phyloP scores from a whole-genome alignment of 768 basidiomycete species.

The Leccinum imitatum region DNA sequence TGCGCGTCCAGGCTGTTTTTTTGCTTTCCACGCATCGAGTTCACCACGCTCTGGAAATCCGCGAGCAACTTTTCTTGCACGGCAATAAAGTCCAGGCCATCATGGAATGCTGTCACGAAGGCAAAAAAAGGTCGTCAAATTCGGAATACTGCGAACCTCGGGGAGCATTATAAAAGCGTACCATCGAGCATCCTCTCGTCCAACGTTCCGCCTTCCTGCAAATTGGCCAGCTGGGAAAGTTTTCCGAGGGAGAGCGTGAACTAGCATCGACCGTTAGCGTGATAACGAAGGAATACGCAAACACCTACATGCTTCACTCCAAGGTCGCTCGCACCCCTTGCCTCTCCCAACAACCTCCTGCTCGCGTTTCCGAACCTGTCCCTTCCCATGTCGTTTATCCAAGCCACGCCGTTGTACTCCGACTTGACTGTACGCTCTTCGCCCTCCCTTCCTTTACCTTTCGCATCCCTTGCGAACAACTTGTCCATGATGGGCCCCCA shows the following conservation, averaged over 20 bases:
- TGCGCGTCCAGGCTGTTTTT: constrained; percentile 65
- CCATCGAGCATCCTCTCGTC: constrained; percentile 60
- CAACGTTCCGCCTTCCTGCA: constrained; percentile 42
- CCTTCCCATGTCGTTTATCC: constrained; percentile 85
- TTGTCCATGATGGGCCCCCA: constrained; percentile 65
- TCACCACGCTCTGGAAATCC: constrained; percentile 58
- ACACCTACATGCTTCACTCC: constrained; percentile 73
- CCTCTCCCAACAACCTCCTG: constrained; percentile 59
- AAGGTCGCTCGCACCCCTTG: constrained; percentile 54
- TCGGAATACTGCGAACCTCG: neutral
- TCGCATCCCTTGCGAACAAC: constrained; percentile 49
- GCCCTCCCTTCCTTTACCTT: constrained; percentile 27
- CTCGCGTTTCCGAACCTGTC: constrained; percentile 66
- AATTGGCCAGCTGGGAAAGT: constrained; percentile 69
- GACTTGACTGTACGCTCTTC: constrained; percentile 44
- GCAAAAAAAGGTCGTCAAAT: constrained; percentile 7
- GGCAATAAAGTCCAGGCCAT: constrained; percentile 82
- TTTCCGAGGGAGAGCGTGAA: constrained; percentile 91
- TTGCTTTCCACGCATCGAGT: constrained; percentile 51
- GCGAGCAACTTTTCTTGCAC: constrained; percentile 72
- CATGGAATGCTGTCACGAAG: constrained; percentile 67
- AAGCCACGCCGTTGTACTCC: constrained; percentile 58
- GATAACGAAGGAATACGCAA: neutral
- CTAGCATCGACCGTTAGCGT: constrained; percentile 40
- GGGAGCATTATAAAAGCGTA: constrained; percentile 26